Evolutionary conservation across 208 protist genomes (phyloP), one percentile per base, ranked within the genome.

Genomic region (Trypanosoma rangeli): DNA sequence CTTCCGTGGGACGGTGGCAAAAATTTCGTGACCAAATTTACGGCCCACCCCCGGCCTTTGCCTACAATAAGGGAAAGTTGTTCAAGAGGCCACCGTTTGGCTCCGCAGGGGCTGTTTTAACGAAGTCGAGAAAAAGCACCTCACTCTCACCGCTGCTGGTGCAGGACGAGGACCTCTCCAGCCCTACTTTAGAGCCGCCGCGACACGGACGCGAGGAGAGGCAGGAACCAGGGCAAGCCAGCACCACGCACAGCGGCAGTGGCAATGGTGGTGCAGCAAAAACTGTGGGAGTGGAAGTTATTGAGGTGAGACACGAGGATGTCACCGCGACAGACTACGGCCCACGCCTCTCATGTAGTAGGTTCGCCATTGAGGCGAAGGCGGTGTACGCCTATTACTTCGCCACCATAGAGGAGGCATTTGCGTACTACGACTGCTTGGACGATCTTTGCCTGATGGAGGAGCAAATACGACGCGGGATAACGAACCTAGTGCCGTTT

Each of bases 261-360:
- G 16, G 15, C 18, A 16, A 12, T 37, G 12, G n/a, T 15, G 29
- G 12, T 3, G 15, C n/a, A 18, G n/a, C 54, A 35, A n/a, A 7
- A 37, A 20, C 37, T 39, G 37, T 59, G 22, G 72, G 85, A 7
- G 85, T 93, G 5, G 90, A 95, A 73, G 86, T 82, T 13, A 64
- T 95, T 49, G 86, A 89, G 49, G 60, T 95, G 0, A 57, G 66
- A 2, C 85, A 93, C 52, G 76, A 68, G 1, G 84, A 92, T 61
- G 42, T 95, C 8, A 91, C 86, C 3, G 86, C 85, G 29, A 76
- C 87, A 53, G 90, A 95, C 78, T 91, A 90, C 46, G 73, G 66
- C 16, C 77, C 87, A 0, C 74, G 79, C 13, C 73, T 95, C 24
- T 73, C 79, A 42, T 81, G 80, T 0, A 87, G 80, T 52, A 81